Conservation (phyloP, 352 stramenopile genomes). For the Phytophthora hybrid region DNA sequence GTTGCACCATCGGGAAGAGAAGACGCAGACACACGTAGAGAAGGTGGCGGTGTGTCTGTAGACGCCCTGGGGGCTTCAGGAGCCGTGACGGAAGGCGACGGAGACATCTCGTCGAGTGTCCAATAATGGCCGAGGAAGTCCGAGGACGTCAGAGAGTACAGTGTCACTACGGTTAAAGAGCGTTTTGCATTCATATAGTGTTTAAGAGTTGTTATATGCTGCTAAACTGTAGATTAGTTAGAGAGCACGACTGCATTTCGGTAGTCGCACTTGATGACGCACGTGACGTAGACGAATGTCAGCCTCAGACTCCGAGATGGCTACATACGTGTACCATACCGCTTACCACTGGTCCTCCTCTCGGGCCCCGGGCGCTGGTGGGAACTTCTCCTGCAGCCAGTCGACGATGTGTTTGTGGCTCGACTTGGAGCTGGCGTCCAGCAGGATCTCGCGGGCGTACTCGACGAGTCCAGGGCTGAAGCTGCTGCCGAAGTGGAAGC, state of each 20-base stretch:
- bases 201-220: too few species aligned
- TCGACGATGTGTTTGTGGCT: slow-evolving; percentile 18
- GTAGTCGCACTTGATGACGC: slow-evolving; percentile 9
- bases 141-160: slow-evolving; percentile 8
- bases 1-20: slow-evolving; percentile 18
- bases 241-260: slow-evolving; percentile 5
- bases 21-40: slow-evolving; percentile 9
- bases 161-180: neutral
- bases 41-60: slow-evolving; percentile 16
- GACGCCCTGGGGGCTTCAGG: neutral
- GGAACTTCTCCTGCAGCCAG: slow-evolving; percentile 19
- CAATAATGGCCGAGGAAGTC: slow-evolving; percentile 7
- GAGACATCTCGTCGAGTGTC: slow-evolving; percentile 13
- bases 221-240: neutral
- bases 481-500: slow-evolving; percentile 20
- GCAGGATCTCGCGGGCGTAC: slow-evolving; percentile 1
- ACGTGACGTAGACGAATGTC: neutral
- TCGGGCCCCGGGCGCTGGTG: neutral
- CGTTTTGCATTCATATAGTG: too few species aligned
- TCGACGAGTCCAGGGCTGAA: slow-evolving; percentile 2
- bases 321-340: neutral
- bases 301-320: slow-evolving; percentile 2
- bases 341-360: slow-evolving; percentile 14
- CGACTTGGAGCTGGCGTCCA: slow-evolving; percentile 24
- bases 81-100: slow-evolving; percentile 4